Evolutionary conservation across 192 early-diverging fungal species (phyloP).

Genomic region (Pecoramyces ruminantium): DNA sequence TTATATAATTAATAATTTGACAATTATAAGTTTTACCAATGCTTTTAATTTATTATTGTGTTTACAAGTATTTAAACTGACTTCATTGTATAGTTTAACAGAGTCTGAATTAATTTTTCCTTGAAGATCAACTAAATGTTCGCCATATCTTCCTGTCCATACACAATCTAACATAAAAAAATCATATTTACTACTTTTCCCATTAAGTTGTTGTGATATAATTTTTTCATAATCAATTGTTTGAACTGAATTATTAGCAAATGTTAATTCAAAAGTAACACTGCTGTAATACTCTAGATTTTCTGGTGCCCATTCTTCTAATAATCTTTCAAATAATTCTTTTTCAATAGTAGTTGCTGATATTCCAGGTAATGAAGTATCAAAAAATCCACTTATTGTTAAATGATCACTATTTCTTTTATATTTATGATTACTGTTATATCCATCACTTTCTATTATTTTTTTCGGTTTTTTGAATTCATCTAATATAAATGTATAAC

Average conservation of each 20-base stretch:
- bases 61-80: neutral
- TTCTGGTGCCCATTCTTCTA: neutral
- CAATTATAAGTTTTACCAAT: neutral
- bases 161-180: neutral
- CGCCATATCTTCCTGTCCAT: neutral
- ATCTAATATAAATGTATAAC: no score
- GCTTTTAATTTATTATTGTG: neutral
- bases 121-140: neutral
- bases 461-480: no score
- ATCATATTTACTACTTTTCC: neutral
- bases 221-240: neutral
- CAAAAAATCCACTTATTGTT: neutral
- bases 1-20: no score
- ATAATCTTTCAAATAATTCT: neutral
- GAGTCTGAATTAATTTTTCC: neutral
- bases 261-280: neutral
- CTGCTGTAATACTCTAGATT: neutral
- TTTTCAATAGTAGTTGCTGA: neutral
- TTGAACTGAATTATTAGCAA: neutral
- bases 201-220: neutral
- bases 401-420: neutral
- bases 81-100: neutral
- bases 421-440: no score
- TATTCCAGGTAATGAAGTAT: neutral
- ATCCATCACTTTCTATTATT: no score